Evolutionary conservation across 2,329 filamentous ascomycete genomes (phyloP).

Genomic region (Trichoderma guizhouense): DNA sequence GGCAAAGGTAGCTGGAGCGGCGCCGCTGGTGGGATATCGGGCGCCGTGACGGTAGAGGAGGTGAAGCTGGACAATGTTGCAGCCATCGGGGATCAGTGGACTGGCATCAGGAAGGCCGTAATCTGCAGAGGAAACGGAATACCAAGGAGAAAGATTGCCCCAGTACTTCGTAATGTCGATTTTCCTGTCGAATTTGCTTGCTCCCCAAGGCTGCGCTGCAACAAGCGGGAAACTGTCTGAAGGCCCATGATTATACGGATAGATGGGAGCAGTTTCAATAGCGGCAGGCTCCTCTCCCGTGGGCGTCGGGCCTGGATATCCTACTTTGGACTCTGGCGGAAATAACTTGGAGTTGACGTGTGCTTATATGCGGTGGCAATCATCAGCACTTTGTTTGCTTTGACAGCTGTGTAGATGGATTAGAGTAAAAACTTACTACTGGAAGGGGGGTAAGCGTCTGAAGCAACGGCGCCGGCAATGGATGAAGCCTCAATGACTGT

Average conservation of each 20-base stretch:
- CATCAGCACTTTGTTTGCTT: neutral
- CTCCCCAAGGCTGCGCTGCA: neutral
- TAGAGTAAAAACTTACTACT: neutral
- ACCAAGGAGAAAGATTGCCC: neutral
- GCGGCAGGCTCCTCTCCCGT: neutral
- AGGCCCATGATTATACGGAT: neutral
- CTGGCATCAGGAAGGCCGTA: neutral
- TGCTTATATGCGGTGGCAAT: neutral
- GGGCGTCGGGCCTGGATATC: neutral
- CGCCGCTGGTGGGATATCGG: conserved; percentile 6
- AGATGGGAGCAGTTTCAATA: neutral
- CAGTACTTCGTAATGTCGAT: neutral
- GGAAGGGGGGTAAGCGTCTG: neutral
- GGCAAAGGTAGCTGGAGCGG: conserved; percentile 2
- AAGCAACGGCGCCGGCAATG: neutral
- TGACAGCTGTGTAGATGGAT: neutral
- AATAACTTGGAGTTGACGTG: neutral
- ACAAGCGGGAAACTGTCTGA: neutral
- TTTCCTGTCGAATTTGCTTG: neutral
- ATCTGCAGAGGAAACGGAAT: neutral
- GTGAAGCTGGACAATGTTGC: neutral
- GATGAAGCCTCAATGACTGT: neutral
- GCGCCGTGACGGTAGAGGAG: neutral
- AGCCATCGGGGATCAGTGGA: neutral
- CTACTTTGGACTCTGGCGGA: neutral